Evolutionary conservation across 352 stramenopile genomes (phyloP).

Genomic region (Phytophthora crassamura): DNA sequence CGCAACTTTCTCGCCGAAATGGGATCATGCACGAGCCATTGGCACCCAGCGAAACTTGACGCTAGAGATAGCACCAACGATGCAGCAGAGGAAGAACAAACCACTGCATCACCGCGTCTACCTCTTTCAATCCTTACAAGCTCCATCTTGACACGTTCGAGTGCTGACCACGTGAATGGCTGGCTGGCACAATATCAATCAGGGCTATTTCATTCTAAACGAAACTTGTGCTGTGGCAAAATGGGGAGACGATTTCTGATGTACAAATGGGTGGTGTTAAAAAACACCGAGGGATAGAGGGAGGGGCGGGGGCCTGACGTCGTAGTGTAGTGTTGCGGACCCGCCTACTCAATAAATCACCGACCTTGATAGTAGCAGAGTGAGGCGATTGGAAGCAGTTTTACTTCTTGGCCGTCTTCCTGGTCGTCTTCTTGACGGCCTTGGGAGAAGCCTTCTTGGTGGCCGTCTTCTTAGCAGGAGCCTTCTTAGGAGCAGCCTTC

Average conservation of each 20-base stretch:
- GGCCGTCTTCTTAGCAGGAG: slow-evolving; percentile 53
- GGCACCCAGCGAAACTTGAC: background rate
- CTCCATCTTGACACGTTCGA: too few species aligned
- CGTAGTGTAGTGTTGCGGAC: background rate
- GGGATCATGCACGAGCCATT: slow-evolving; percentile 10
- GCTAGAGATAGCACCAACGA: too few species aligned
- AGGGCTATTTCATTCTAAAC: too few species aligned
- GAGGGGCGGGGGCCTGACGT: slow-evolving; percentile 1
- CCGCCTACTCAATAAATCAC: slow-evolving; percentile 40
- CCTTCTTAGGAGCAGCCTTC: slow-evolving; percentile 63
- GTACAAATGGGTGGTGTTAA: slow-evolving; percentile 83
- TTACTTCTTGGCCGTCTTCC: slow-evolving; percentile 73
- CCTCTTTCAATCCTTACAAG: too few species aligned
- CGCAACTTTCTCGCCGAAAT: slow-evolving; percentile 12
- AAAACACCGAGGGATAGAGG: slow-evolving; percentile 80
- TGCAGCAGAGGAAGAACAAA: too few species aligned
- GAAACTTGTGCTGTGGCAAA: too few species aligned
- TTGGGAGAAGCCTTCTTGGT: slow-evolving; percentile 62
- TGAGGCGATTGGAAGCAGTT: slow-evolving; percentile 11
- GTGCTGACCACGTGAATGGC: too few species aligned
- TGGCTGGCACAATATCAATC: too few species aligned
- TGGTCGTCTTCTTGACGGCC: slow-evolving; percentile 52
- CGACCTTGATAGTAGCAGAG: slow-evolving; percentile 37
- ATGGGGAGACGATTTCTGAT: slow-evolving; percentile 39
- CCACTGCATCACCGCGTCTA: too few species aligned